Conservation (phyloP, 2,329 filamentous ascomycete genomes). For the Penicillium expansum region DNA sequence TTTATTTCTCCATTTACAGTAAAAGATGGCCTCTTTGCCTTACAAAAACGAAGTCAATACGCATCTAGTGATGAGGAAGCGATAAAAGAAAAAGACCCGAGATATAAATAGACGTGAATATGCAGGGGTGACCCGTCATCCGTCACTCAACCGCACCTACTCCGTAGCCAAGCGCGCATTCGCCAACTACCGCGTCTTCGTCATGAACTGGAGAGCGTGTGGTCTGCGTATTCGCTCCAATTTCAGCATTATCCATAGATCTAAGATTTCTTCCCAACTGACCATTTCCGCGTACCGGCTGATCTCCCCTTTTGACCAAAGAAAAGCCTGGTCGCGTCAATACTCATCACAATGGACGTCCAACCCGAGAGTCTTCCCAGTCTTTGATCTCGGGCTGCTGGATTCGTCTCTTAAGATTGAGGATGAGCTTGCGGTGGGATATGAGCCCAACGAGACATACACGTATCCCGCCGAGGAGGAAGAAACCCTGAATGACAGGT, state of each 20-base stretch:
- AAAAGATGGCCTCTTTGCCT: background rate
- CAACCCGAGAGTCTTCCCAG: conserved; percentile 6
- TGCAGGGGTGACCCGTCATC: conserved; percentile 2
- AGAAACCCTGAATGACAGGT: conserved; percentile 21
- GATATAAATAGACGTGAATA: conserved; percentile 4
- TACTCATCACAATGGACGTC: conserved; percentile 7
- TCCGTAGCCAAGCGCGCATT: background rate
- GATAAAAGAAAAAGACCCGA: background rate
- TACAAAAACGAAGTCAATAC: background rate
- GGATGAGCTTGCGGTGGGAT: conserved; percentile 17
- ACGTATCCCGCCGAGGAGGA: conserved; percentile 14
- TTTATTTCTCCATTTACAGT: background rate
- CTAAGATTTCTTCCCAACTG: background rate
- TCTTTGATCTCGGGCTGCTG: conserved; percentile 7
- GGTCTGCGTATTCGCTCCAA: background rate
- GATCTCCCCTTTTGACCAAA: background rate
- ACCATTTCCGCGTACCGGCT: background rate
- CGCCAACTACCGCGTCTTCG: background rate
- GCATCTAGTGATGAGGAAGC: background rate
- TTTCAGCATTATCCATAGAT: background rate
- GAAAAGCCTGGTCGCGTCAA: background rate
- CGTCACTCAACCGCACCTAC: background rate
- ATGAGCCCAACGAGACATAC: conserved; percentile 20
- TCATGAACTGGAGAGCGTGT: background rate
- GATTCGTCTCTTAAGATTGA: conserved; percentile 8